Evolutionary conservation across 805 yeast species (phyloP), one percentile per base, ranked within the genome.

Genomic region (Candida dendrica): DNA sequence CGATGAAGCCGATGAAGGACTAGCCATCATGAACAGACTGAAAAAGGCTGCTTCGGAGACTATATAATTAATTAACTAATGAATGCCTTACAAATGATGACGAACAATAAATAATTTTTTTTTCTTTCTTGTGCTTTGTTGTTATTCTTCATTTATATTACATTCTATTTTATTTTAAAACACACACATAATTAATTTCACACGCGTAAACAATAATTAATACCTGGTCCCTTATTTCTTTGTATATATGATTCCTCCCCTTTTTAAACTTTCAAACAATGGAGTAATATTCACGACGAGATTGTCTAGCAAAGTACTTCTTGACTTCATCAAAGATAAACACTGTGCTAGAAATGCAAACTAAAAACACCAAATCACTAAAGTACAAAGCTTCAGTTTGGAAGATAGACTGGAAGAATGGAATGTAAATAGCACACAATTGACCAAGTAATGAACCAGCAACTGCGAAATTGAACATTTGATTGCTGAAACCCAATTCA

Each of bases 391-490:
- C 88, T 64, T 93, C 99, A 3, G 99, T 93, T 60, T 93, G 96
- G 74, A 93, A 93, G 43, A 93, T 77, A 7, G 77, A 60, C 65
- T 93, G 98, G 72, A 93, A 85, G 55, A 90, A 89, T 46, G 97
- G 96, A 36, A 91, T 74, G 60, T 93, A 93, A 42, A 93, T 82
- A 14, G 96, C 98, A 60, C 95, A 84, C 47, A 93, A 61, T 65
- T 93, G 98, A 11, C 98, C 98, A 39, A 87, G 40, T 34, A 93
- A 61, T 1, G 96, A 89, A 1, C 93, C 85, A 13, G 84, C 78
- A 16, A 93, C 96, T 0, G 98, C 96, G 49, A 83, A 68, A 58
- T 93, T 93, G 70, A 93, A 93, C 96, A 93, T 91, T 46, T 72
- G 75, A 65, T 93, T 93, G 7, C 74, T 71, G 51, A 75, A 69